These are phyloP conservation scores for Colletotrichum higginsianum DNA, from an alignment of 2,329 filamentous ascomycete genomes.

Conservation along the genomic window DNA sequence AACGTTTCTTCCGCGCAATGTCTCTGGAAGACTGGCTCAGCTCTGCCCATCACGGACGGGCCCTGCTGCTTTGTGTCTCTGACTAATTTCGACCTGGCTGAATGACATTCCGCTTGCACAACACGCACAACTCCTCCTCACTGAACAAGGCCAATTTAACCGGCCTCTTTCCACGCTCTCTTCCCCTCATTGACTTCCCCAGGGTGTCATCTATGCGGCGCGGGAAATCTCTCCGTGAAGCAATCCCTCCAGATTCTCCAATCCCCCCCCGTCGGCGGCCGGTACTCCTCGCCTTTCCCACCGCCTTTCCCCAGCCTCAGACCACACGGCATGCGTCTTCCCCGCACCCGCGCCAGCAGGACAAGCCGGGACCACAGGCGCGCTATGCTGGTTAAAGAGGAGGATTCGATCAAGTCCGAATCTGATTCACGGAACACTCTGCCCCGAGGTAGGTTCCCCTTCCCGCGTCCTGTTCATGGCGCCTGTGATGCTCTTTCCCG, in stretches of 20 bases:
- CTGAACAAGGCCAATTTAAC: not conserved
- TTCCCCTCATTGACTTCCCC: not conserved
- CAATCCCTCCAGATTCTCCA: not conserved
- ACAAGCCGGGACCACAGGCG: not conserved
- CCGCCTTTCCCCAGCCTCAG: slow-evolving; percentile 2
- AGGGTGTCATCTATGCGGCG: not conserved
- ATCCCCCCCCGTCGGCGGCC: not conserved
- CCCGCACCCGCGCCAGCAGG: slow-evolving; percentile 2
- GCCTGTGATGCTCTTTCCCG: not conserved
- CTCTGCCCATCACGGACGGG: too few relatives aligned
- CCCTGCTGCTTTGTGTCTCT: too few relatives aligned
- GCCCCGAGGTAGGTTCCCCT: not conserved
- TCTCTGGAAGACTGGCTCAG: not conserved
- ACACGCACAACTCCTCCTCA: not conserved
- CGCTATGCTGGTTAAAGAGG: not conserved
- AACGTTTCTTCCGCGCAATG: not conserved
- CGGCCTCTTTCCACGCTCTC: not conserved
- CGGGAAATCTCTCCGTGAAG: slow-evolving; percentile 1
- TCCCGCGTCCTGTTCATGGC: not conserved
- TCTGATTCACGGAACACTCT: slow-evolving; percentile 11
- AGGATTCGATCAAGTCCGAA: not conserved
- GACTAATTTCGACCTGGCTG: not conserved
- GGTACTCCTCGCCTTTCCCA: not conserved
- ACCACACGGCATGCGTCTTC: not conserved
- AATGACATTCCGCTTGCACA: not conserved